Evolutionary conservation across 345 rosid genomes (phyloP).

Genomic region (Hirschfeldia incana): DNA sequence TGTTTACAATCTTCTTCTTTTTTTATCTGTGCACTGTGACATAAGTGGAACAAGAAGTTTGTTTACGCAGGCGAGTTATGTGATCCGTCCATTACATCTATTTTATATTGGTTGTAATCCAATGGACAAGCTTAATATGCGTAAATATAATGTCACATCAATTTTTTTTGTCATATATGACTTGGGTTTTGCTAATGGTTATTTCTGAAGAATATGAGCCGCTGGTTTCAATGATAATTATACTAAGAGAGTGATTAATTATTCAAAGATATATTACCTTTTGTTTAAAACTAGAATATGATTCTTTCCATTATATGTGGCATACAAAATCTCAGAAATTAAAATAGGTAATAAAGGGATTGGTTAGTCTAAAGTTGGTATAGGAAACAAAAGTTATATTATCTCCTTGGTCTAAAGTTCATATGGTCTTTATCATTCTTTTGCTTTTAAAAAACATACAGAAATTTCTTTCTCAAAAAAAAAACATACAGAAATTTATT

Average conservation of each 20-base stretch:
- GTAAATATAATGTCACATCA: slow-evolving; percentile 33
- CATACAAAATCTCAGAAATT: slow-evolving; percentile 33
- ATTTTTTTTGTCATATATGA: slow-evolving; percentile 35
- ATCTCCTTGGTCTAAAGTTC: slow-evolving; percentile 37
- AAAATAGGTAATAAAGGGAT: slow-evolving; percentile 5
- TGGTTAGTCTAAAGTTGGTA: slow-evolving; percentile 40
- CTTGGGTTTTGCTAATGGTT: slow-evolving; percentile 24
- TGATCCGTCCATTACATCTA: background rate
- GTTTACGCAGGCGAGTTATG: background rate
- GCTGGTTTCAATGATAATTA: slow-evolving; percentile 20
- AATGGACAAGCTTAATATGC: slow-evolving; percentile 25
- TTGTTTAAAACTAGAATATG: slow-evolving; percentile 38
- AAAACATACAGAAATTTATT: background rate
- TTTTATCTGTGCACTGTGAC: background rate
- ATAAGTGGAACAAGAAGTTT: background rate
- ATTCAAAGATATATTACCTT: slow-evolving; percentile 29
- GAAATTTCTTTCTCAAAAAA: background rate
- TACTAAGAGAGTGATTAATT: slow-evolving; percentile 13
- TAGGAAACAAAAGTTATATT: slow-evolving; percentile 22
- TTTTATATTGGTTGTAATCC: background rate
- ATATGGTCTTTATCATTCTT: slow-evolving; percentile 26
- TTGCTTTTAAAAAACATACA: slow-evolving; percentile 20
- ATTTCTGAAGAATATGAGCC: slow-evolving; percentile 20
- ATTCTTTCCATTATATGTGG: slow-evolving; percentile 43
- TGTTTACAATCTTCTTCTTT: background rate